Evolutionary conservation across 2,329 filamentous ascomycete genomes (phyloP).

Genomic region (Cercospora sesami): DNA sequence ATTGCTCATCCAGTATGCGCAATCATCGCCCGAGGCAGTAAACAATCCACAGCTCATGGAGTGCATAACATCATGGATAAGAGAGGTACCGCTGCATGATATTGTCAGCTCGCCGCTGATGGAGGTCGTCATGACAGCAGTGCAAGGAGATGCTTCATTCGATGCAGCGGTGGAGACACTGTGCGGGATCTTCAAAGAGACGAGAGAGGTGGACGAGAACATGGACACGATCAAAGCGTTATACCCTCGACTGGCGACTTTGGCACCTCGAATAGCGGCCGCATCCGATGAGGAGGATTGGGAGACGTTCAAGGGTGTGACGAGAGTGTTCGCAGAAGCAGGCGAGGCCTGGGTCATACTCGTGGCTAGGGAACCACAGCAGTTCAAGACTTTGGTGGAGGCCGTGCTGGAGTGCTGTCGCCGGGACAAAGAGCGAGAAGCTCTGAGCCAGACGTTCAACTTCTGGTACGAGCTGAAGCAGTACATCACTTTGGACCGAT

Average conservation of each 20-base stretch:
- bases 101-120: conserved; percentile 85
- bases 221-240: conserved; percentile 77
- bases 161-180: conserved; percentile 89
- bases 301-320: conserved; percentile 83
- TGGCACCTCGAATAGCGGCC: conserved; percentile 74
- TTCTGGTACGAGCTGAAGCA: conserved; percentile 99
- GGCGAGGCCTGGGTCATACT: conserved; percentile 93
- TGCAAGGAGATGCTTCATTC: conserved; percentile 74
- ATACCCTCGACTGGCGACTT: conserved; percentile 74
- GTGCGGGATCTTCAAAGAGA: conserved; percentile 88
- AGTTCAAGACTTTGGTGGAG: conserved; percentile 84
- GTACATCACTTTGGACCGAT: conserved; percentile 86
- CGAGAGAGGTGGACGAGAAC: conserved; percentile 88
- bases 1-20: conserved; percentile 84
- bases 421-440: conserved; percentile 83
- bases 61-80: conserved; percentile 94
- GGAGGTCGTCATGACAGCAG: conserved; percentile 73
- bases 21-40: conserved; percentile 84
- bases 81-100: conserved; percentile 81
- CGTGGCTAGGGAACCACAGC: conserved; percentile 76
- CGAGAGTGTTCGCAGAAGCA: conserved; percentile 86
- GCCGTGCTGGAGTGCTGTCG: conserved; percentile 88
- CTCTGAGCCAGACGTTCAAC: conserved; percentile 88
- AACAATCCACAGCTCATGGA: conserved; percentile 89
- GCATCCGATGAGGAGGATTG: conserved; percentile 77